Base-by-base conservation (phyloP, 2,329 filamentous ascomycete genomes). In the Parastagonospora avenae region DNA sequence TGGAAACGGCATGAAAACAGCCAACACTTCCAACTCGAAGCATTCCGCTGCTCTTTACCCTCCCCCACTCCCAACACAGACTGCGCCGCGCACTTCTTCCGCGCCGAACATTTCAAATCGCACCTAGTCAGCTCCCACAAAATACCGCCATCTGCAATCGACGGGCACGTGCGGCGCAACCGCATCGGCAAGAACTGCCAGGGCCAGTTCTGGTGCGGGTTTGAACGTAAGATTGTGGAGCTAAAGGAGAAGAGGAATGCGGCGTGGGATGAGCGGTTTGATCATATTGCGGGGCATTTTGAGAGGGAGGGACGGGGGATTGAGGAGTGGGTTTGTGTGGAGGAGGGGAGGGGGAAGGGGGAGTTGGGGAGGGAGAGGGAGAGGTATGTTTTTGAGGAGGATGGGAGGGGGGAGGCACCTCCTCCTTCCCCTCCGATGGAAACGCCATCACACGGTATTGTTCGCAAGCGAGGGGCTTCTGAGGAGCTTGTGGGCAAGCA, bases 1-100 rank as follows among this genome's bases (percentile, higher is more conserved):
- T 97, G 86, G 92, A 96, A 95, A 69, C 85, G 92, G 1, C 92
- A 97, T 65, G 93, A 97, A 66, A 88, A 85, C 58, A 85, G 83
- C 12, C 89, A 93, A 64, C 92, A 96, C 69, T 85, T 83, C 54
- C 84, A 88, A 51, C 72, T 83, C 5, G 87, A 92, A 64, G 80
- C 81, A 41, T 96, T 89, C 86, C 84, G 83, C 28, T 96, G 92
- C 67, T 78, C 82, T 28, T 64, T 52, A 5, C 16, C 15, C 1
- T 42, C 39, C 10, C 9, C 47, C 1, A 14, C 40, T 1, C 24
- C 48, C 4, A 41, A 49, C 15, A 46, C 39, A 11, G 31, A 45
- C 4, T 94, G 90, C 62, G 80, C 76, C 8, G 82, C 80, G 54
- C 74, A 86, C 11, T 87, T 82, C 65, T 80, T 84, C 58, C 79